Evolutionary conservation across 2,329 filamentous ascomycete genomes (phyloP), one percentile per base, ranked within the genome.

Genomic region (Tolypocladium amazonense): DNA sequence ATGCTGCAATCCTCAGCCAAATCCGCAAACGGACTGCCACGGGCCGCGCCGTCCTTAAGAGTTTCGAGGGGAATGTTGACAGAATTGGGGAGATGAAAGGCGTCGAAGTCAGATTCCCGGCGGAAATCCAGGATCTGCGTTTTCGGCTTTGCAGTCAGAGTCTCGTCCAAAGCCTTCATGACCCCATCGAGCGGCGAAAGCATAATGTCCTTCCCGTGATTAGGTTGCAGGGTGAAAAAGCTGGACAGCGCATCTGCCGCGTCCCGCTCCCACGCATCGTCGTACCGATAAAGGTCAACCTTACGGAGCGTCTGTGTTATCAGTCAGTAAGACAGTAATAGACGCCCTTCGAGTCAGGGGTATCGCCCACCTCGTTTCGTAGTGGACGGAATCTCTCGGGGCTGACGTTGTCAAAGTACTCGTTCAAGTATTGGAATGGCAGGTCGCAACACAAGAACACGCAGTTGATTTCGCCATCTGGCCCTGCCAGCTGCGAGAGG

Each of bases 391-490:
- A 84, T 56, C 79, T 70, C 20, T 76, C 72, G 1, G 73, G 65
- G 0, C 74, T 76, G 8, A 85, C 69, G 62, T 83, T 84, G 54
- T 78, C 72, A 62, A 84, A 86, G 66, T 86, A 85, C 64, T 82
- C 80, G 38, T 78, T 75, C 56, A 86, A 74, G 63, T 86, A 86
- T 66, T 86, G 83, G 64, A 85, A 86, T 0, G 84, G 84, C 25
- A 86, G 69, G 62, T 87, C 84, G 61, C 82, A 84, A 68, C 83
- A 86, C 38, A 85, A 72, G 68, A 87, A 87, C 3, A 84, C 81
- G 54, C 79, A 82, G 58, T 80, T 73, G 12, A 79, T 74, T 74
- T 77, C 71, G 3, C 79, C 77, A 54, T 77, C 72, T 1, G 72
- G 69, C 2, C 77, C 78, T 4, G 76, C 72, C 12, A 84, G 68